Conservation (phyloP, 257 asterid genomes). For the Capsicum chinense region DNA sequence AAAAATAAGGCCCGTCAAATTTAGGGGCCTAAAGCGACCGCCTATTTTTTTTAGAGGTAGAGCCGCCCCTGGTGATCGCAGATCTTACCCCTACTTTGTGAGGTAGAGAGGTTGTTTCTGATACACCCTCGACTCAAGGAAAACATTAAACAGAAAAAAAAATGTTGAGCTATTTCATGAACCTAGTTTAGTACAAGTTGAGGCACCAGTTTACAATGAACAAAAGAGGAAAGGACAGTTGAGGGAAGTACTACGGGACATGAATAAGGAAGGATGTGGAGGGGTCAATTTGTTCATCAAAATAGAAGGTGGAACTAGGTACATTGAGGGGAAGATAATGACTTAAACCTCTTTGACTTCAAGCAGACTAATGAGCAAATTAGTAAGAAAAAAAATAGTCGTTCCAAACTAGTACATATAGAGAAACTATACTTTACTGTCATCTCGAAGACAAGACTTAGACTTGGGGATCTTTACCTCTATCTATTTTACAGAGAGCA, state of each 20-base stretch:
- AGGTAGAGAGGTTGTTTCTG: not conserved
- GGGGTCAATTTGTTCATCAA: not conserved
- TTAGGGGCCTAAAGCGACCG: too few relatives aligned
- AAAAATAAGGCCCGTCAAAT: too few relatives aligned
- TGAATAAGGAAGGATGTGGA: not conserved
- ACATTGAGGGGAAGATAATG: conserved; percentile 8
- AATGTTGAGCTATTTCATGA: not conserved
- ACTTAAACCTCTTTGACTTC: conserved; percentile 7
- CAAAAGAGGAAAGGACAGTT: not conserved
- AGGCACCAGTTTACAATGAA: not conserved
- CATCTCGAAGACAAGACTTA: conserved; percentile 1
- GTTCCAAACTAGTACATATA: conserved; percentile 18
- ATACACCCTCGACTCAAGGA: not conserved
- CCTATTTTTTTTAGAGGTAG: too few relatives aligned
- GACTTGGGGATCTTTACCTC: not conserved
- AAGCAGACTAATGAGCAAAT: not conserved
- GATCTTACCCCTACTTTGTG: not conserved
- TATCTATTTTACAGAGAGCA: not conserved
- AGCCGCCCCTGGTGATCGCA: too few relatives aligned
- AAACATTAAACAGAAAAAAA: not conserved
- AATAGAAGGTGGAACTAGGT: not conserved
- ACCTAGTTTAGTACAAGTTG: not conserved
- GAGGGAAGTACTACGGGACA: not conserved
- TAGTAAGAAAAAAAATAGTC: not conserved
- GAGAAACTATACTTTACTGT: not conserved